Conservation (phyloP, 2,329 filamentous ascomycete species). For the Pyricularia pennisetigena region DNA sequence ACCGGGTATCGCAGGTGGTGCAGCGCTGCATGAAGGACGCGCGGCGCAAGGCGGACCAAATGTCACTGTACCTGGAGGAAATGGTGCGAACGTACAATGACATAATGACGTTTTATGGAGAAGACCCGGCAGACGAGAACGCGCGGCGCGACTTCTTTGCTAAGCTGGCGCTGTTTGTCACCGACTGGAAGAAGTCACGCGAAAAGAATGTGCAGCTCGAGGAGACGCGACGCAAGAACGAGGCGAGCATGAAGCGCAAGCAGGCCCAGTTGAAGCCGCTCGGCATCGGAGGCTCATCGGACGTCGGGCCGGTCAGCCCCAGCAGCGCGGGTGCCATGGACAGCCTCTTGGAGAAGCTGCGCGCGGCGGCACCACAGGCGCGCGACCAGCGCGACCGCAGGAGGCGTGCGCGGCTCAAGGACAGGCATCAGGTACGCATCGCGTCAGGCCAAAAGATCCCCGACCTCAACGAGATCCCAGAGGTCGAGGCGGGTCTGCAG, state of each 20-base stretch:
- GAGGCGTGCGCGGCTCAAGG: slow-evolving; percentile 78
- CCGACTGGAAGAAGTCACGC: slow-evolving; percentile 91
- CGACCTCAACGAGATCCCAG: slow-evolving; percentile 54
- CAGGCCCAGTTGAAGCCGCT: slow-evolving; percentile 54
- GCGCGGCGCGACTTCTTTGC: slow-evolving; percentile 91
- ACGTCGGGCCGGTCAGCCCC: slow-evolving; percentile 49
- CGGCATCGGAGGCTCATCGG: slow-evolving; percentile 24
- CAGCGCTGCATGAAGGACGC: slow-evolving; percentile 96
- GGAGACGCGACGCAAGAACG: slow-evolving; percentile 74
- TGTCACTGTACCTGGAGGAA: slow-evolving; percentile 86
- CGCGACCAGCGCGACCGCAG: slow-evolving; percentile 83
- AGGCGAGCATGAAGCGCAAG: slow-evolving; percentile 88
- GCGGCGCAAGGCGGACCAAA: slow-evolving; percentile 87
- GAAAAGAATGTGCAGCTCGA: slow-evolving; percentile 85
- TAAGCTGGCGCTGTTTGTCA: slow-evolving; percentile 82
- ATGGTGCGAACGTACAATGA: slow-evolving; percentile 88
- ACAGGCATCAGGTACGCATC: slow-evolving; percentile 79
- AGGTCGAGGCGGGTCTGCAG: slow-evolving; percentile 33
- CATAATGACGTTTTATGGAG: slow-evolving; percentile 93
- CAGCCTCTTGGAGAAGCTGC: slow-evolving; percentile 84
- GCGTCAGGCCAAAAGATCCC: slow-evolving; percentile 86
- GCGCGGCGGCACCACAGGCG: slow-evolving; percentile 83
- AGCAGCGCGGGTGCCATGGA: slow-evolving; percentile 88
- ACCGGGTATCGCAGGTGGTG: slow-evolving; percentile 84
- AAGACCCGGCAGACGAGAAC: slow-evolving; percentile 85